phyloP scores from a whole-genome alignment of 1,284 basidiomycete species.

The Tilletia indica region DNA sequence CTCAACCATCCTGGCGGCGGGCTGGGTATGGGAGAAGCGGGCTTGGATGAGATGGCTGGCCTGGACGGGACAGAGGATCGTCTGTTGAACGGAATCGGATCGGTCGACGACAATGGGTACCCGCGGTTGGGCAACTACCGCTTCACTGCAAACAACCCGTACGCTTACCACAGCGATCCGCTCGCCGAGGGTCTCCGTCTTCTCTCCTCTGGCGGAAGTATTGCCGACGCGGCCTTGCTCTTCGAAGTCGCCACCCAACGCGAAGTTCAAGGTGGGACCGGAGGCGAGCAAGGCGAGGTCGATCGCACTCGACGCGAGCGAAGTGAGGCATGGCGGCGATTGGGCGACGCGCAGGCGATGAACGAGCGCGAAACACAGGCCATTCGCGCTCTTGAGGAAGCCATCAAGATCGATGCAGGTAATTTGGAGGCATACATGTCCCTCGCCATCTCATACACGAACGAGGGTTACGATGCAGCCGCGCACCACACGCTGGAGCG shows the following conservation, averaged over 20 bases:
- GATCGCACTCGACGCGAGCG: slow-evolving; percentile 46
- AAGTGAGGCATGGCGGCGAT: slow-evolving; percentile 86
- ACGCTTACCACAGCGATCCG: slow-evolving; percentile 62
- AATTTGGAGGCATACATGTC: slow-evolving; percentile 61
- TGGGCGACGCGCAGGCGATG: slow-evolving; percentile 93
- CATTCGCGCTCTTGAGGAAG: slow-evolving; percentile 62
- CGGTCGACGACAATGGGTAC: slow-evolving; percentile 47
- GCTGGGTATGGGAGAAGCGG: slow-evolving; percentile 40
- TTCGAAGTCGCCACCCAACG: slow-evolving; percentile 73
- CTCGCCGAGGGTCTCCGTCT: slow-evolving; percentile 64
- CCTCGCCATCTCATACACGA: slow-evolving; percentile 93
- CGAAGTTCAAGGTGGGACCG: slow-evolving; percentile 33
- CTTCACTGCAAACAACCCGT: slow-evolving; percentile 64
- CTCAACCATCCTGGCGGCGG: slow-evolving; percentile 50
- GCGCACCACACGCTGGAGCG: slow-evolving; percentile 83
- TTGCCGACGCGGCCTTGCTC: slow-evolving; percentile 78
- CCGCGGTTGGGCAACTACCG: slow-evolving; percentile 49
- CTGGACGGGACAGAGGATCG: slow-evolving; percentile 48
- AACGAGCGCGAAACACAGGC: slow-evolving; percentile 72
- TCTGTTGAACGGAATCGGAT: slow-evolving; percentile 43
- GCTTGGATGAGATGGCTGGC: slow-evolving; percentile 42
- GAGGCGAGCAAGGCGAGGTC: slow-evolving; percentile 65
- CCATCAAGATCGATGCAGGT: slow-evolving; percentile 69
- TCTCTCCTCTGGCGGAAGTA: slow-evolving; percentile 72
- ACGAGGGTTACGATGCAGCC: slow-evolving; percentile 86